Base-by-base conservation (phyloP, 2,329 filamentous ascomycete genomes). In the Seiridium cupressi region DNA sequence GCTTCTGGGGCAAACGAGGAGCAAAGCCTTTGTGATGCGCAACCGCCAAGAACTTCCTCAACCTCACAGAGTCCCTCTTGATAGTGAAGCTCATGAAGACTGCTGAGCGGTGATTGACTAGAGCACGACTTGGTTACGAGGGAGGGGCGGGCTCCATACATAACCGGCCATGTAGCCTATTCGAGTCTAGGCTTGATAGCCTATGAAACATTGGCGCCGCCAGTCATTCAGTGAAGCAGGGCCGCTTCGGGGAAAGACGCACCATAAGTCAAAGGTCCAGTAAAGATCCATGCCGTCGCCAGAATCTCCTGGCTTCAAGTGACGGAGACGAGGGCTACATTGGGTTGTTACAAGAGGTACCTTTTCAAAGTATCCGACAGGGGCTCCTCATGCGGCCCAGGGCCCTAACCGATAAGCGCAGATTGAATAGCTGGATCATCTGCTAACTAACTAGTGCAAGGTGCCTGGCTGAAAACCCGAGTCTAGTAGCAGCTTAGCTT, bases 171-270 rank as follows among this genome's bases (percentile, higher is more conserved):
- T 58, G 18, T n/a, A 38, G 13, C 44, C 55, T 44, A 18, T 26
- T 55, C 18, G 51, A 35, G 51, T 13, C 36, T 55, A 55, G 51
- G 8, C 26, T 32, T 13, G 18, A 31, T n/a, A n/a, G 38, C 36
- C 51, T 31, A 13, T 58, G 55, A 58, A 58, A 58, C 55, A 58
- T 58, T 48, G 55, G 47, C 32, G 44, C 46, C 51, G 47, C 47
- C 55, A 58, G 44, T 58, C 55, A 51, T 9, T 44, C 44, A 42
- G 32, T 58, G 36, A 36, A 31, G 5, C 13, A 44, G 8, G n/a
- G 18, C 42, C 38, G 18, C 38, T 26, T 42, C 26, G 34, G 55
- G 47, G 40, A 58, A 58, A 38, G 55, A 58, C 49, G 34, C 35
- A 35, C 35, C 31, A 32, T 34, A 35, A 35, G 18, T 26, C 18